A percentile compares a stretch with the other conserved stretches of the same genome.
phyloP scores from a whole-genome alignment of 495 filamentous ascomycete genomes.

The Penicillium fimorum region DNA sequence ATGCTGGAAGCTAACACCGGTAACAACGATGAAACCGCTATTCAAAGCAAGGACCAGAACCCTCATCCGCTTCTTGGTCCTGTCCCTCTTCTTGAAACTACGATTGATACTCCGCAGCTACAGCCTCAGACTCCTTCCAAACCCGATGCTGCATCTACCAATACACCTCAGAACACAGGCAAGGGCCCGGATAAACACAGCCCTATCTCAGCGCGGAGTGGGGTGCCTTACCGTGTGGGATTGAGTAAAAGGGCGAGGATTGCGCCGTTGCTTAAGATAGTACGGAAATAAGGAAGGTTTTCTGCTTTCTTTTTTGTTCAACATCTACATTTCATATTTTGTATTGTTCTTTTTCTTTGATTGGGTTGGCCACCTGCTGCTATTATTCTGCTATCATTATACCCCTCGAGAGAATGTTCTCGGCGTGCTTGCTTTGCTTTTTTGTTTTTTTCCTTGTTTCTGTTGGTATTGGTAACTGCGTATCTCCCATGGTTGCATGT shows the following conservation, averaged over 20 bases:
- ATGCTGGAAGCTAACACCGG: not conserved
- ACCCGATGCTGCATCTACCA: not conserved
- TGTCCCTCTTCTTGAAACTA: not conserved
- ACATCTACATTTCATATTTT: not conserved
- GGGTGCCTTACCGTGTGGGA: slow-evolving; percentile 63
- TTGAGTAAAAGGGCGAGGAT: slow-evolving; percentile 65
- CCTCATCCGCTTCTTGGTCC: not conserved
- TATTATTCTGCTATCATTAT: slow-evolving; percentile 23
- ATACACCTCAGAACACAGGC: slow-evolving; percentile 12
- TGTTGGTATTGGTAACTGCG: not conserved
- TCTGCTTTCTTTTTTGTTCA: not conserved
- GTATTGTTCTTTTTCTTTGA: not conserved
- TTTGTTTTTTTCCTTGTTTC: not conserved
- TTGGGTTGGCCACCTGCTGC: not conserved
- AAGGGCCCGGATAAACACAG: slow-evolving; percentile 44
- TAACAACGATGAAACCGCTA: not conserved
- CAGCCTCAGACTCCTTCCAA: slow-evolving; percentile 28
- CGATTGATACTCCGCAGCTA: slow-evolving; percentile 5
- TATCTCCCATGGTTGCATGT: slow-evolving; percentile 1
- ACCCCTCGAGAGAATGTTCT: slow-evolving; percentile 19
- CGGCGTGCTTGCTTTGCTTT: slow-evolving; percentile 5
- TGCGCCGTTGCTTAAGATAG: slow-evolving; percentile 61
- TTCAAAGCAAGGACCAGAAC: not conserved
- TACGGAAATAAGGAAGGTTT: slow-evolving; percentile 50
- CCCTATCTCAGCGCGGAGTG: slow-evolving; percentile 52